Percentiles rank a stretch among this genome's conserved stretches.
These are phyloP conservation scores for Penicillium glabrum DNA, from an alignment of 2,329 filamentous ascomycete species.

Conservation along the genomic window DNA sequence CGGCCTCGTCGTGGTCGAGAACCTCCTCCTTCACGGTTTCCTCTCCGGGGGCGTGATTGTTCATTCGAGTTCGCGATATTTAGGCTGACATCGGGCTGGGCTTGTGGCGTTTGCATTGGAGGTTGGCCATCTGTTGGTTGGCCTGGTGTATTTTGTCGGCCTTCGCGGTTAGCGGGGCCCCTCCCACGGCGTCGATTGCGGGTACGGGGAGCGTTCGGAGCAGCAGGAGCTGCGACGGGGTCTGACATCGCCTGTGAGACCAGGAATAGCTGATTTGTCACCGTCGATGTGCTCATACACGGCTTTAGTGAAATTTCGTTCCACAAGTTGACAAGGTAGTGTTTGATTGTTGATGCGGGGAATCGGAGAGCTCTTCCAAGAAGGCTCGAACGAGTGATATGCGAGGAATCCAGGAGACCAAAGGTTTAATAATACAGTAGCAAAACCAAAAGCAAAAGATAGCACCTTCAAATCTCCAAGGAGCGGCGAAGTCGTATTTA, in stretches of 20 bases:
- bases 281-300: conserved; percentile 9
- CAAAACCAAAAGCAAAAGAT: conserved; percentile 2
- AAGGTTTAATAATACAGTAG: background rate
- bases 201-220: conserved; percentile 5
- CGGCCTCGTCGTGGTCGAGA: conserved; percentile 20
- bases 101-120: conserved; percentile 9
- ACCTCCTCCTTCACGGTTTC: conserved; percentile 26
- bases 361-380: background rate
- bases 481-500: conserved; percentile 9
- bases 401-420: background rate
- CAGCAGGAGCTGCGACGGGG: background rate
- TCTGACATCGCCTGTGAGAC: conserved; percentile 9
- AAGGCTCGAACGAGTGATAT: no score
- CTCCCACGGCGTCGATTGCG: conserved; percentile 28
- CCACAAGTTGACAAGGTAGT: background rate
- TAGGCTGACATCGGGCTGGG: background rate
- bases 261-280: background rate
- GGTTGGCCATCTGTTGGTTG: conserved; percentile 8
- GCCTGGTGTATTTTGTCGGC: conserved; percentile 18
- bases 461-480: background rate
- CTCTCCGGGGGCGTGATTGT: conserved; percentile 22
- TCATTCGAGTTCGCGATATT: conserved; percentile 8
- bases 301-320: background rate
- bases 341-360: background rate
- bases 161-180: conserved; percentile 27